Conservation (phyloP, 1,284 basidiomycete genomes). For the Leccinum pachyderme region DNA sequence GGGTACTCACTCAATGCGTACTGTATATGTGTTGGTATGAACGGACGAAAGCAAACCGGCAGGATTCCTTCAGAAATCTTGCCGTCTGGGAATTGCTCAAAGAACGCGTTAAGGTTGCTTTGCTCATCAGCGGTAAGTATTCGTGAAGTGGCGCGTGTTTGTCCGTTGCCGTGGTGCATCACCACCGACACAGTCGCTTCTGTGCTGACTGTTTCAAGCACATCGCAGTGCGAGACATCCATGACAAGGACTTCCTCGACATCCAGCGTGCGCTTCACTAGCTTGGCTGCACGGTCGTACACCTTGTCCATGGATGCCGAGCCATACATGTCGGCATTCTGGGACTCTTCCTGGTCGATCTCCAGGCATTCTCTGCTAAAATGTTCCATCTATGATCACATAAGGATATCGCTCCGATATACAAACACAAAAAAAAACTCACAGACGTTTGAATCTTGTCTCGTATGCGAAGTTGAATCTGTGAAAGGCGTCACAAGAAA, state of each 20-base stretch:
- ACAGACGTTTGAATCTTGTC: conserved; percentile 90
- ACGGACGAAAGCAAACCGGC: conserved; percentile 73
- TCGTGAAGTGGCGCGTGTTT: conserved; percentile 38
- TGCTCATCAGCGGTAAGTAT: conserved; percentile 70
- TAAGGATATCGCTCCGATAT: neutral
- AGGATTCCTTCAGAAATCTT: conserved; percentile 83
- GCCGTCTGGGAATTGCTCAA: conserved; percentile 77
- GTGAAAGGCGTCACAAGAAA: conserved; percentile 3
- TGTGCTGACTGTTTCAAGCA: conserved; percentile 70
- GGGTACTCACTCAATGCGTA: conserved; percentile 74
- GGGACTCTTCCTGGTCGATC: conserved; percentile 65
- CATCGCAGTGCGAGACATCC: conserved; percentile 90
- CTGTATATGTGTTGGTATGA: conserved; percentile 77
- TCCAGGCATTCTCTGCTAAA: conserved; percentile 95
- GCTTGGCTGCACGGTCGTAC: conserved; percentile 83
- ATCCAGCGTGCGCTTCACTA: conserved; percentile 87
- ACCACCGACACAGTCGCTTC: conserved; percentile 68
- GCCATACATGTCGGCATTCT: conserved; percentile 29
- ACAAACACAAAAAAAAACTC: conserved; percentile 25
- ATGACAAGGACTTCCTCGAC: conserved; percentile 90
- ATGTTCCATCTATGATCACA: conserved; percentile 73
- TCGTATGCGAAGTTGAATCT: conserved; percentile 88
- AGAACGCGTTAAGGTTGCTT: conserved; percentile 70
- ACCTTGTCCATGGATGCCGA: conserved; percentile 79
- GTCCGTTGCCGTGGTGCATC: conserved; percentile 46